Conservation (phyloP, 495 filamentous ascomycete genomes). For the Xylaria nigripes region DNA sequence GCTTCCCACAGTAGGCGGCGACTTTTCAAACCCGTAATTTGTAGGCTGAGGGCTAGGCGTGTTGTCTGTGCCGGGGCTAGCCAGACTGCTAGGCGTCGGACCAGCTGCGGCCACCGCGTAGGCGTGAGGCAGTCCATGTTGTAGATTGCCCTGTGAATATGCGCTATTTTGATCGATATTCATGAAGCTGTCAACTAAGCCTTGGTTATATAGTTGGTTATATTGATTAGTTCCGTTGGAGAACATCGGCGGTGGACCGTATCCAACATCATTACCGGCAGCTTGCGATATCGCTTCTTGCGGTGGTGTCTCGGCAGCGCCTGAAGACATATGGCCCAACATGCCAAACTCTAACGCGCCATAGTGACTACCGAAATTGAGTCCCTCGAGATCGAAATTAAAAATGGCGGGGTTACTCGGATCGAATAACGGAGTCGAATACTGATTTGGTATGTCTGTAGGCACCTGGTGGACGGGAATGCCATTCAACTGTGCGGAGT, state of each 20-base stretch:
- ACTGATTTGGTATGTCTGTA: slow-evolving; percentile 30
- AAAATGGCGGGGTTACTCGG: slow-evolving; percentile 83
- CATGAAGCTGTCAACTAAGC: slow-evolving; percentile 34
- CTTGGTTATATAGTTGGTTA: slow-evolving; percentile 36
- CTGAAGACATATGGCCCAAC: slow-evolving; percentile 87
- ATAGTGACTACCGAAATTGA: slow-evolving; percentile 94
- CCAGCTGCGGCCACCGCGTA: slow-evolving; percentile 42
- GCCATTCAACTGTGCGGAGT: slow-evolving; percentile 24
- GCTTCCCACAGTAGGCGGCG: slow-evolving; percentile 35
- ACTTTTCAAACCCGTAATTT: slow-evolving; percentile 37
- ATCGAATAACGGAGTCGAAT: slow-evolving; percentile 64
- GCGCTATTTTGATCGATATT: slow-evolving; percentile 30
- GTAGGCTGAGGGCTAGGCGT: slow-evolving; percentile 40
- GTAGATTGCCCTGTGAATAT: slow-evolving; percentile 41
- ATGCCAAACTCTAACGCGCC: slow-evolving; percentile 89
- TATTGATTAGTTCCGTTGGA: slow-evolving; percentile 35
- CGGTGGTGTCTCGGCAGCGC: slow-evolving; percentile 68
- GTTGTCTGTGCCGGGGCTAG: slow-evolving; percentile 44
- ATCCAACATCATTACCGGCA: slow-evolving; percentile 32
- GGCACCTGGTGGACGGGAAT: slow-evolving; percentile 33
- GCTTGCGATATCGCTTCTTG: slow-evolving; percentile 43
- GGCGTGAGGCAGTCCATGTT: slow-evolving; percentile 44
- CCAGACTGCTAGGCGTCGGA: slow-evolving; percentile 35
- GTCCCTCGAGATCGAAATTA: slow-evolving; percentile 85
- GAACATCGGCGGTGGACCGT: slow-evolving; percentile 35